Conservation (phyloP, 139 green algal species). For the Chlorella vulgaris region DNA sequence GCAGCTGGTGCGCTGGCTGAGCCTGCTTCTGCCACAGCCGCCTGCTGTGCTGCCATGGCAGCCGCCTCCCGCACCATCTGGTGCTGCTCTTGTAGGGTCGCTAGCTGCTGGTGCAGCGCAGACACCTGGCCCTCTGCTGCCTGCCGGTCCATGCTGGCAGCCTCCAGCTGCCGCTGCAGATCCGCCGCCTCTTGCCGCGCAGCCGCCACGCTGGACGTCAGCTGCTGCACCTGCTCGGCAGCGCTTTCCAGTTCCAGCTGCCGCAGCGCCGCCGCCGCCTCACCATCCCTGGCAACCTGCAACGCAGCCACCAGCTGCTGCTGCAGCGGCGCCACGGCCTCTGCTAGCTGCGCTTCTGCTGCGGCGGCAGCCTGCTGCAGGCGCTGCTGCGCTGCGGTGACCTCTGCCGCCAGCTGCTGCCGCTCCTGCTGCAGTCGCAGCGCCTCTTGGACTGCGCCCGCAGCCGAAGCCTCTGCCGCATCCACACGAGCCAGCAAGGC, state of each 20-base stretch:
- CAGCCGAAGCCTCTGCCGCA: constrained; percentile 16
- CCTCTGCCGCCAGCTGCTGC: constrained; percentile 20
- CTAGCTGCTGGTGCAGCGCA: not conserved
- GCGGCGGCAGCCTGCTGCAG: not conserved
- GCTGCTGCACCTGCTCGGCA: not conserved
- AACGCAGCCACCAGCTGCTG: constrained; percentile 24
- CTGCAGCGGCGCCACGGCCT: constrained; percentile 10
- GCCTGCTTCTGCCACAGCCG: not conserved
- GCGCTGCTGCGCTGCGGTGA: constrained; percentile 14
- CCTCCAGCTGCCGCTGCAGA: constrained; percentile 13
- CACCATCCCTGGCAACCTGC: not conserved
- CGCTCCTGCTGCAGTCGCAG: not conserved
- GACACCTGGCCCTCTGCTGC: not conserved
- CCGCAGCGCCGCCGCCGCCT: not conserved
- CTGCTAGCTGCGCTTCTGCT: constrained; percentile 5
- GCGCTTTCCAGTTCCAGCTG: constrained; percentile 9
- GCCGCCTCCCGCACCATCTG: constrained; percentile 3
- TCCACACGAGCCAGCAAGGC: constrained; percentile 18
- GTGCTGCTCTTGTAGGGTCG: not conserved
- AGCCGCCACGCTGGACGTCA: constrained; percentile 9
- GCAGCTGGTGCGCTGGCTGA: too few species aligned
- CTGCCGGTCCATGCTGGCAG: not conserved
- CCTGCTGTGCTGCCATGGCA: not conserved
- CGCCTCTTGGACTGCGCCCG: not conserved
- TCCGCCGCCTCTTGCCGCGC: constrained; percentile 5